Evolutionary conservation across 2,329 filamentous ascomycete species (phyloP), one percentile per base, ranked within the genome.

Genomic region (Helotiales sp.): DNA sequence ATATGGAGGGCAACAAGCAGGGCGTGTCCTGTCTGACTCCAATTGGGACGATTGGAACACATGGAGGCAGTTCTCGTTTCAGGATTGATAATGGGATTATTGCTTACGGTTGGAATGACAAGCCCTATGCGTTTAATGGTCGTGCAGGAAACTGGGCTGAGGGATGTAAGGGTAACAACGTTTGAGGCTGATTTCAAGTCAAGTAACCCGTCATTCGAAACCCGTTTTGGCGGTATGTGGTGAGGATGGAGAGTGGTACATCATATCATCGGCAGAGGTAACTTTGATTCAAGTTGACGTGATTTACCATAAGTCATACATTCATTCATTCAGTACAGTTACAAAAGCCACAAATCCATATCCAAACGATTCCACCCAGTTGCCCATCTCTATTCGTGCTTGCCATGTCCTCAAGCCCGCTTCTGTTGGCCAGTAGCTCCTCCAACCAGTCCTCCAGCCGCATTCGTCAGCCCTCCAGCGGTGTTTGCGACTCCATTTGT

Each of bases 381-480:
- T 32, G n/a, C 26, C 52, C 13, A 1, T 32, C 28, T 15, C 3
- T 15, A 2, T 10, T n/a, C 8, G 17, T 15, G 10, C 30, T 13
- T 1, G 15, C 6, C 4, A 20, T 10, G n/a, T 10, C 1, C 1
- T 49, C 43, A 37, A 7, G 28, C 59, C 30, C 10, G 22, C 45
- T 61, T 61, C 45, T 50, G 28, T 28, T 61, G 59, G 11, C 59
- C 59, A 34, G 59, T 50, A 10, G 45, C 59, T 3, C 59, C 59
- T 26, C 45, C 59, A 8, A 61, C 26, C 26, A 61, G 17, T 20
- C 45, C 59, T 4, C 59, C 59, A 7, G 59, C 59, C 28, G 59
- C 34, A 22, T 61, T 50, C 4, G 70, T 69, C 24, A 65, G 68
- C n/a, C 61, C 72, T 55, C 72, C 72, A 68, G 60, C 50, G 64